Percentiles rank a stretch among this genome's conserved stretches.
These are phyloP conservation scores for Amauroascus niger DNA, from an alignment of 2,329 filamentous ascomycete genomes.

Conservation along the genomic window DNA sequence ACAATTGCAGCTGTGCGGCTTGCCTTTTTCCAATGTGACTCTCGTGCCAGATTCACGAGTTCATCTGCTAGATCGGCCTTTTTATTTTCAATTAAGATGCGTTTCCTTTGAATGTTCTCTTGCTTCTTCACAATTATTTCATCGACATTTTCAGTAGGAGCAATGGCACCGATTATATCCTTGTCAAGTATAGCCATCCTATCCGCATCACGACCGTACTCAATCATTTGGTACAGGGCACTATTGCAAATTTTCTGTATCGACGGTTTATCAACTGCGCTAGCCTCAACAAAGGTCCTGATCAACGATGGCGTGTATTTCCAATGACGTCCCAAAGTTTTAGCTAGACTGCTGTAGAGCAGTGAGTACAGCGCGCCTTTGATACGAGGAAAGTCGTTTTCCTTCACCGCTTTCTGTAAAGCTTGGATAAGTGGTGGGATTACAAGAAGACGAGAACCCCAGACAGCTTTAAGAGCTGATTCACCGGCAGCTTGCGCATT, in stretches of 20 bases:
- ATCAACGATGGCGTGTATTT: constrained; percentile 86
- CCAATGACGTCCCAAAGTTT: constrained; percentile 86
- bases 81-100: constrained; percentile 67
- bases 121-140: constrained; percentile 55
- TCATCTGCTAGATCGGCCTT: constrained; percentile 74
- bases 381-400: constrained; percentile 78
- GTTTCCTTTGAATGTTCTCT: constrained; percentile 63
- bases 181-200: constrained; percentile 74
- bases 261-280: constrained; percentile 82
- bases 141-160: constrained; percentile 56
- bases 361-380: constrained; percentile 91
- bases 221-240: constrained; percentile 75
- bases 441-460: constrained; percentile 77
- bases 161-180: constrained; percentile 59
- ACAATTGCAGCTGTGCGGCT: constrained; percentile 83
- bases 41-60: constrained; percentile 63
- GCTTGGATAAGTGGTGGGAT: constrained; percentile 77
- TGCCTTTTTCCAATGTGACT: constrained; percentile 93
- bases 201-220: constrained; percentile 83
- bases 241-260: constrained; percentile 80
- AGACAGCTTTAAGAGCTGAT: constrained; percentile 81
- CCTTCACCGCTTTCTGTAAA: constrained; percentile 66
- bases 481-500: constrained; percentile 88
- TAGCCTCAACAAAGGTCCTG: constrained; percentile 79
- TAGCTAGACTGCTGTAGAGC: constrained; percentile 76